Evolutionary conservation across 169 alveolate genomes (phyloP).

Genomic region (Plasmodium berghei): DNA sequence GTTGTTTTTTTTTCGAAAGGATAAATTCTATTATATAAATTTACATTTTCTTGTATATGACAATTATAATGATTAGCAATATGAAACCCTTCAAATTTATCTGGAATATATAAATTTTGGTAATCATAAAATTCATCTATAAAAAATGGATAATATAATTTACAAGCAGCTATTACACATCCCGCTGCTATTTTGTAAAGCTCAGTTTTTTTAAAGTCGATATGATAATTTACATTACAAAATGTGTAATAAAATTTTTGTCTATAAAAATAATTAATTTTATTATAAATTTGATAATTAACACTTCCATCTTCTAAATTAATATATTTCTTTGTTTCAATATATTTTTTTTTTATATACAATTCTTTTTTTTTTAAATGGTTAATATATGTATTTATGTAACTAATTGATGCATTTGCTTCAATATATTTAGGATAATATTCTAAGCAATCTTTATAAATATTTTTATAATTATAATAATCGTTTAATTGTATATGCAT

Average conservation of each 20-base stretch:
- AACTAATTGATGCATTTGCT: not conserved
- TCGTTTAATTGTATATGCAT: slow-evolving; percentile 56
- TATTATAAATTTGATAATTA: slow-evolving; percentile 42
- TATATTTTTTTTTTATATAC: slow-evolving; percentile 44
- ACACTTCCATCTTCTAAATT: not conserved
- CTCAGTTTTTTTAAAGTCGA: not conserved
- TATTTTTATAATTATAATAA: slow-evolving; percentile 24
- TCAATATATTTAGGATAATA: not conserved
- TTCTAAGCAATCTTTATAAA: slow-evolving; percentile 11
- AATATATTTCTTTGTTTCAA: slow-evolving; percentile 24
- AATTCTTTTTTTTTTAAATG: slow-evolving; percentile 48
- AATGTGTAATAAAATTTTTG: slow-evolving; percentile 57
- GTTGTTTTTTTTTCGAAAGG: not conserved
- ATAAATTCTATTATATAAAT: slow-evolving; percentile 5
- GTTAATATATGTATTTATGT: slow-evolving; percentile 24
- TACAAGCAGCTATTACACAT: slow-evolving; percentile 56
- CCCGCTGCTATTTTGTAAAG: slow-evolving; percentile 41
- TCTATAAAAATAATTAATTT: slow-evolving; percentile 62
- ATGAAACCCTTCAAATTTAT: slow-evolving; percentile 40
- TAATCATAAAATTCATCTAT: slow-evolving; percentile 21
- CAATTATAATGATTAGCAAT: slow-evolving; percentile 42
- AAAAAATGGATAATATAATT: slow-evolving; percentile 54
- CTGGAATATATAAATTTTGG: slow-evolving; percentile 21
- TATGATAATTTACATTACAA: not conserved
- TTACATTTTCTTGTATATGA: slow-evolving; percentile 16